These are phyloP conservation scores for Gypsophila paniculata DNA, from an alignment of 179 eudicot species.

Conservation along the genomic window DNA sequence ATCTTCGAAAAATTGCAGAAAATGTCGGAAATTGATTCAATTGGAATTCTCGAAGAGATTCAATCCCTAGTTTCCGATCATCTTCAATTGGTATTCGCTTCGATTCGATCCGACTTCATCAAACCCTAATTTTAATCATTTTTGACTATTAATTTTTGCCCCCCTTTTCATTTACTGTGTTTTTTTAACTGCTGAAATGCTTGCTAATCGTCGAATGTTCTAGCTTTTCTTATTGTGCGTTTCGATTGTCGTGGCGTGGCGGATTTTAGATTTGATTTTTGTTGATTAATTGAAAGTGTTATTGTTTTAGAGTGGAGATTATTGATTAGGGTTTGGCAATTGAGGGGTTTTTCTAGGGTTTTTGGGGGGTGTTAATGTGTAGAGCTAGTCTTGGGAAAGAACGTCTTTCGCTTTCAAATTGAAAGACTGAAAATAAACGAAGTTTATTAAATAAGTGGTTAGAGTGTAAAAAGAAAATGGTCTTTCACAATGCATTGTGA, in stretches of 20 bases:
- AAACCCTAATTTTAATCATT: not conserved
- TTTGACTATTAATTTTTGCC: not conserved
- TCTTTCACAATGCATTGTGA: no score
- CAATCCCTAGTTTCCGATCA: constrained; percentile 66
- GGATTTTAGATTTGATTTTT: not conserved
- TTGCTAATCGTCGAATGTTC: not conserved
- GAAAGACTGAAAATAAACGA: no score
- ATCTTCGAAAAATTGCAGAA: not conserved
- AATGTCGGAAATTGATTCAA: constrained; percentile 67
- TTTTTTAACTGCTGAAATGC: not conserved
- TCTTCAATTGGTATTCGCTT: constrained; percentile 73
- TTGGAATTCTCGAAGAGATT: constrained; percentile 72
- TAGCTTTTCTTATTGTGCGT: not conserved
- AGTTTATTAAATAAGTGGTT: no score
- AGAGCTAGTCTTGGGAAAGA: no score
- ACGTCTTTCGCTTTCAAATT: no score
- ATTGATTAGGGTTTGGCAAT: no score
- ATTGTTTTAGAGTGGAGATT: no score
- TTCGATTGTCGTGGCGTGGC: not conserved
- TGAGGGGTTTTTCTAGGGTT: no score
- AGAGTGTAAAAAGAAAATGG: no score
- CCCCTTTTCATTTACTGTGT: not conserved
- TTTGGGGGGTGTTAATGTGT: no score
- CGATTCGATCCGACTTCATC: not conserved
- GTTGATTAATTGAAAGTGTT: no score